These are phyloP conservation scores for Trifolium fragiferum DNA, from an alignment of 306 rosid species.

Conservation along the genomic window DNA sequence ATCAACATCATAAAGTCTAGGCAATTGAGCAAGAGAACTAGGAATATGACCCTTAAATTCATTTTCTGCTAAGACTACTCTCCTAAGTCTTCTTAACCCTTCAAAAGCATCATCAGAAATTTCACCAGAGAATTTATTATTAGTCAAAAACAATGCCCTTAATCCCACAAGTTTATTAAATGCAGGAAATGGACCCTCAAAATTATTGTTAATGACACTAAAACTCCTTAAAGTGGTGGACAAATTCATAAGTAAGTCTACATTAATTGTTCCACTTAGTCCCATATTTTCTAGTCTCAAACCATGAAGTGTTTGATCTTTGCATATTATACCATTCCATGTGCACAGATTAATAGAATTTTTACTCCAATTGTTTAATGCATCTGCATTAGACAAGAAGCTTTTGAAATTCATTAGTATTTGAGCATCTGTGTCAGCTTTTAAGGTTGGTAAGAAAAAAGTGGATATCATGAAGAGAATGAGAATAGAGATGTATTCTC, in stretches of 20 bases:
- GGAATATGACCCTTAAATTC: conserved; percentile 66
- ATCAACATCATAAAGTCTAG: conserved; percentile 60
- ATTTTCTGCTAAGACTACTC: conserved; percentile 60
- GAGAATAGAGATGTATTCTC: conserved; percentile 27
- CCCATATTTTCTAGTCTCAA: conserved; percentile 66
- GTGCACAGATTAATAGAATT: conserved; percentile 43
- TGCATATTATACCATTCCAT: conserved; percentile 73
- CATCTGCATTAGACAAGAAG: conserved; percentile 48
- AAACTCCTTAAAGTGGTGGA: conserved; percentile 46
- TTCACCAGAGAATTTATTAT: conserved; percentile 64
- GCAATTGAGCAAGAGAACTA: conserved; percentile 59
- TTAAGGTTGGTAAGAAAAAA: conserved; percentile 33
- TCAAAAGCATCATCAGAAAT: conserved; percentile 58
- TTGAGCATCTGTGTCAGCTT: conserved; percentile 30
- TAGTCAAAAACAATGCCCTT: conserved; percentile 56
- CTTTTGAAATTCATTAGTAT: conserved; percentile 61
- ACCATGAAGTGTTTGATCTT: conserved; percentile 30
- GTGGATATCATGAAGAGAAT: conserved; percentile 29
- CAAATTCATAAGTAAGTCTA: conserved; percentile 48
- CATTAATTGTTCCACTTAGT: conserved; percentile 58
- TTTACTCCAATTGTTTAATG: conserved; percentile 60
- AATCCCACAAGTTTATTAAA: conserved; percentile 53
- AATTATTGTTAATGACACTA: conserved; percentile 64
- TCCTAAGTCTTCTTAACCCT: conserved; percentile 58
- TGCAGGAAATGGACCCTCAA: conserved; percentile 63